Conservation (phyloP, 805 yeast genomes). For the Teunomyces stri region DNA sequence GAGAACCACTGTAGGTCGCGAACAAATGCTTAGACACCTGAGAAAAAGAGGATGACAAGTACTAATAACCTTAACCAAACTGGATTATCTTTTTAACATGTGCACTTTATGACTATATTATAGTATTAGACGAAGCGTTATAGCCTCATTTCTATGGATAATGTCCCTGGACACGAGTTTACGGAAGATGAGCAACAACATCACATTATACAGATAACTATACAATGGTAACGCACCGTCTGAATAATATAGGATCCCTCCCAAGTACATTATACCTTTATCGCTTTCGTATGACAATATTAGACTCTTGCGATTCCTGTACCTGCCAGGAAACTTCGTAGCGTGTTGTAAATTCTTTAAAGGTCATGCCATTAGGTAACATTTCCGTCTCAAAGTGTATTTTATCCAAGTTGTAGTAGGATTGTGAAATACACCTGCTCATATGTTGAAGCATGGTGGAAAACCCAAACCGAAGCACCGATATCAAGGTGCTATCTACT, state of each 20-base stretch:
- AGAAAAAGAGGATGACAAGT: too few species aligned
- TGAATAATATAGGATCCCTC: too few species aligned
- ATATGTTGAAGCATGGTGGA: constrained; percentile 31
- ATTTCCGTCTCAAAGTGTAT: constrained; percentile 21
- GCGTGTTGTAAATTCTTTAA: constrained; percentile 15
- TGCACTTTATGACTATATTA: too few species aligned
- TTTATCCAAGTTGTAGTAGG: constrained; percentile 38
- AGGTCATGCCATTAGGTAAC: constrained; percentile 26
- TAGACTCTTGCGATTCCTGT: constrained; percentile 15
- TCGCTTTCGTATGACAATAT: constrained; percentile 24
- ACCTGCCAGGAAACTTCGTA: constrained; percentile 31
- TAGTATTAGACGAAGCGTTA: too few species aligned
- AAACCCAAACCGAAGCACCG: constrained; percentile 45
- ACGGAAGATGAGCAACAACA: too few species aligned
- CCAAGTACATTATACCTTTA: not conserved
- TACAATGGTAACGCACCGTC: not conserved
- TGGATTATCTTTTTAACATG: too few species aligned
- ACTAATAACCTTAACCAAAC: too few species aligned
- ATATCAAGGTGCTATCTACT: constrained; percentile 27
- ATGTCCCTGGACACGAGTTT: too few species aligned
- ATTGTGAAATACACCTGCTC: constrained; percentile 20
- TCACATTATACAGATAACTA: not conserved
- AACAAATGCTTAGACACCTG: too few species aligned
- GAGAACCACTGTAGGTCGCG: not conserved
- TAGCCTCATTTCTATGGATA: too few species aligned